These are phyloP conservation scores for Botrytis galanthina DNA, from an alignment of 2,329 filamentous ascomycete genomes.

Conservation along the genomic window DNA sequence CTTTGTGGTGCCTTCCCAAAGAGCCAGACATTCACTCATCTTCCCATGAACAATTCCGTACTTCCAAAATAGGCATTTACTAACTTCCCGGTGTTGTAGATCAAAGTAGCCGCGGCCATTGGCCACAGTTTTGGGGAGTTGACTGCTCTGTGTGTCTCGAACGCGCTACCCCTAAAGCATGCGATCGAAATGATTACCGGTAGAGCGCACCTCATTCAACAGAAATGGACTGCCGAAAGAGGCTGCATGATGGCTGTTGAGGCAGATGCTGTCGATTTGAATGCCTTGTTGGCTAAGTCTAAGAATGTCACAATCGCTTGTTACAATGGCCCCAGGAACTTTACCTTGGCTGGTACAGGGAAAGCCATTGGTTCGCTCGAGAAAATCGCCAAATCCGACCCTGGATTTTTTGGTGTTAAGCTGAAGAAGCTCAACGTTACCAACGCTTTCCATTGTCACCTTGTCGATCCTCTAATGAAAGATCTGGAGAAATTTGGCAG, in stretches of 20 bases:
- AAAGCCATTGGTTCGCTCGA: constrained; percentile 32
- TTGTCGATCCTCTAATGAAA: constrained; percentile 33
- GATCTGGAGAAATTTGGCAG: constrained; percentile 26
- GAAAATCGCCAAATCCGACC: constrained; percentile 7
- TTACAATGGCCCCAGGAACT: constrained; percentile 37
- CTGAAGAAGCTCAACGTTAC: constrained; percentile 34
- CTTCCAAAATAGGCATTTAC: no score
- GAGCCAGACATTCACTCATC: no score
- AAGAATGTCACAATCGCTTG: constrained; percentile 36
- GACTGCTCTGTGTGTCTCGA: constrained; percentile 40
- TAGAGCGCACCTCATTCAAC: constrained; percentile 39
- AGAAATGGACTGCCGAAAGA: not conserved
- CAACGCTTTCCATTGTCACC: constrained; percentile 36
- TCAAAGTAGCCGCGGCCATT: constrained; percentile 22
- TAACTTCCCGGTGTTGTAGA: no score
- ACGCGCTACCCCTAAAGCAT: not conserved
- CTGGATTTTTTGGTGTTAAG: not conserved
- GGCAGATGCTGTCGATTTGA: not conserved
- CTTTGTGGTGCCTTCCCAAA: no score
- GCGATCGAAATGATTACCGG: constrained; percentile 32
- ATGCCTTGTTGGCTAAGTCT: not conserved
- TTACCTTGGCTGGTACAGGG: constrained; percentile 38
- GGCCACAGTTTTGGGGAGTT: constrained; percentile 45
- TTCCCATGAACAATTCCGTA: no score
- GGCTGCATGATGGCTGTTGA: constrained; percentile 8